Percentiles rank a stretch among this genome's conserved stretches.
These are phyloP conservation scores for Chenopodium quinoa DNA, from an alignment of 148 eudicot species.

Conservation along the genomic window DNA sequence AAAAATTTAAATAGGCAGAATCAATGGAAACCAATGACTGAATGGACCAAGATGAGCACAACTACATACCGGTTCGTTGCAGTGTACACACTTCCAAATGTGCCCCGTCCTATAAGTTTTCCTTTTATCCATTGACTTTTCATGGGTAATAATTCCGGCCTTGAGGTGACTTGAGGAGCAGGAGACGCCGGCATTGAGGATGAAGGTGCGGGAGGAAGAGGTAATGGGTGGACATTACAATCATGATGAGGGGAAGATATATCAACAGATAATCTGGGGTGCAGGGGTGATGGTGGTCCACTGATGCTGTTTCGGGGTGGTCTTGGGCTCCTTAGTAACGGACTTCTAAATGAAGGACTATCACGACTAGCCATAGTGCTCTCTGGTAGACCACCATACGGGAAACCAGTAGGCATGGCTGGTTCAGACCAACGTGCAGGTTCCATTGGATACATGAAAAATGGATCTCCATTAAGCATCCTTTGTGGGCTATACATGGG, in stretches of 20 bases:
- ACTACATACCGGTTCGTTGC: constrained; percentile 69
- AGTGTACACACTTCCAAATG: constrained; percentile 89
- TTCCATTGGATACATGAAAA: constrained; percentile 27
- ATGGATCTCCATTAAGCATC: constrained; percentile 36
- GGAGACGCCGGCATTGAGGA: constrained; percentile 37
- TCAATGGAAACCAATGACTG: neutral
- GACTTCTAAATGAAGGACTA: constrained; percentile 43
- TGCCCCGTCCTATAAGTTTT: constrained; percentile 90
- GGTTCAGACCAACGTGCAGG: constrained; percentile 60
- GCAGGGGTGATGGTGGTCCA: constrained; percentile 57
- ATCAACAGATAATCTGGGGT: constrained; percentile 36
- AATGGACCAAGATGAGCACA: neutral
- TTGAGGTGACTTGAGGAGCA: constrained; percentile 34
- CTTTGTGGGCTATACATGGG: constrained; percentile 56
- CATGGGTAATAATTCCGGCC: constrained; percentile 31
- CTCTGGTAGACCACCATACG: constrained; percentile 32
- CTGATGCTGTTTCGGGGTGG: constrained; percentile 32
- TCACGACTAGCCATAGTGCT: constrained; percentile 35
- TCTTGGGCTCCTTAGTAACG: constrained; percentile 32
- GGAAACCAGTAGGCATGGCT: constrained; percentile 28
- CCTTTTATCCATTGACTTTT: constrained; percentile 83
- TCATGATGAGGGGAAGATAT: constrained; percentile 35
- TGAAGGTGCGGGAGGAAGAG: constrained; percentile 72
- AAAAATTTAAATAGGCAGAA: neutral
- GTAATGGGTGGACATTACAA: constrained; percentile 62